These are phyloP conservation scores for Sphenostylis stenocarpa DNA, from an alignment of 306 rosid genomes.

Conservation along the genomic window DNA sequence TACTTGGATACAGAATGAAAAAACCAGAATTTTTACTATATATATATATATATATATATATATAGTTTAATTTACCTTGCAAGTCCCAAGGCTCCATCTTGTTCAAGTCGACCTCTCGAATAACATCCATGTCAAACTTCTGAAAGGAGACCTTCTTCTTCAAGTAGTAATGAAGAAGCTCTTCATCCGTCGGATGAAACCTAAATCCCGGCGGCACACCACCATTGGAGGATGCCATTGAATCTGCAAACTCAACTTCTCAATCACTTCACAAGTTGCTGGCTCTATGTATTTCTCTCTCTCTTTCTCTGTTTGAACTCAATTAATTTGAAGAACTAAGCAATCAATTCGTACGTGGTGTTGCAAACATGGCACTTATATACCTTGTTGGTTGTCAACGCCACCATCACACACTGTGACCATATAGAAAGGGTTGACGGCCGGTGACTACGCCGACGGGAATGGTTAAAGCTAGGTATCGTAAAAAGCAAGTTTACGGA, in stretches of 20 bases:
- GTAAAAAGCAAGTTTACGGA: conserved; percentile 66
- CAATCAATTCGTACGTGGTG: conserved; percentile 36
- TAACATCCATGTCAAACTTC: conserved; percentile 94
- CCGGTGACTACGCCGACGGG: conserved; percentile 98
- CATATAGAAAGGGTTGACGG: conserved; percentile 70
- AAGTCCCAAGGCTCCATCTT: conserved; percentile 98
- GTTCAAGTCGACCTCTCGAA: conserved; percentile 95
- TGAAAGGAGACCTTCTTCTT: conserved; percentile 87
- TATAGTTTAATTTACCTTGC: conserved; percentile 59
- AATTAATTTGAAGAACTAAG: conserved; percentile 1
- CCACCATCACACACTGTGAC: conserved; percentile 32
- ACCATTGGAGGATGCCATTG: conserved; percentile 73
- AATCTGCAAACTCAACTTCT: conserved; percentile 8
- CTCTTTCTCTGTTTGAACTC: not conserved
- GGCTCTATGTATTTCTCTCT: not conserved
- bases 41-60: no score
- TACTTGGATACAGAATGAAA: not conserved
- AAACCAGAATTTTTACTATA: no score
- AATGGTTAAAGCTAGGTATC: conserved; percentile 75
- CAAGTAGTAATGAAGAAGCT: conserved; percentile 85
- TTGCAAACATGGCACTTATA: conserved; percentile 42
- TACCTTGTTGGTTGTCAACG: conserved; percentile 58
- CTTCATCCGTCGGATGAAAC: conserved; percentile 95
- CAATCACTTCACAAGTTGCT: conserved; percentile 14
- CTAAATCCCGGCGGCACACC: conserved; percentile 97